These are phyloP conservation scores for Cudoniella acicularis DNA, from an alignment of 495 filamentous ascomycete species.

Conservation along the genomic window DNA sequence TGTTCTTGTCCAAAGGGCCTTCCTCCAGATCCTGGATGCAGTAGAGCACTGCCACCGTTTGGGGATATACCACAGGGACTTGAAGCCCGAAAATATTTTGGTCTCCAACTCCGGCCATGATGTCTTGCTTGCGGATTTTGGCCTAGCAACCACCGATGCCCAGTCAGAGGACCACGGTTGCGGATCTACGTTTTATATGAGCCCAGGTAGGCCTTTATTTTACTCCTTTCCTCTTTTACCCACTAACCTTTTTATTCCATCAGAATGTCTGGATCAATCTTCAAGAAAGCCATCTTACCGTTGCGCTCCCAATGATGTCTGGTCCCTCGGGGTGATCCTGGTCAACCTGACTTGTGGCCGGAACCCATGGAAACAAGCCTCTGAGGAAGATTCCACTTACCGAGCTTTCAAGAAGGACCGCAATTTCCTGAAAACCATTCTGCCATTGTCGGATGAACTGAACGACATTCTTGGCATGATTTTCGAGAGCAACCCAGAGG, in stretches of 20 bases:
- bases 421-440: constrained; percentile 86
- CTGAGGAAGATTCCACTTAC: constrained; percentile 91
- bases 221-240: constrained; percentile 23
- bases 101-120: constrained; percentile 83
- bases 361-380: constrained; percentile 98
- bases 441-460: constrained; percentile 87
- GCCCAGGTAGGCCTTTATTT: constrained; percentile 68
- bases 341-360: constrained; percentile 97
- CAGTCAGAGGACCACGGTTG: constrained; percentile 94
- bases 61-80: constrained; percentile 94
- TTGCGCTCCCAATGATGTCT: constrained; percentile 94
- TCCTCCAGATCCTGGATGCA: constrained; percentile 96
- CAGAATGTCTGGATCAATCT: constrained; percentile 91
- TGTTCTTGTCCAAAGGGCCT: constrained; percentile 76
- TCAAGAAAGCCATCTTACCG: constrained; percentile 80
- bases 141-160: constrained; percentile 80
- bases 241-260: constrained; percentile 20
- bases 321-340: constrained; percentile 95
- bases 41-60: constrained; percentile 90
- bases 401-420: constrained; percentile 82
- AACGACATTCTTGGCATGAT: constrained; percentile 83
- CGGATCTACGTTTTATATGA: constrained; percentile 99
- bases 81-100: constrained; percentile 98
- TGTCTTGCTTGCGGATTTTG: constrained; percentile 96
- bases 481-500: constrained; percentile 83